Percentiles rank a stretch among this genome's conserved stretches.
phyloP scores from a whole-genome alignment of 148 eudicot genomes.

The Heliamphora exappendiculata region DNA sequence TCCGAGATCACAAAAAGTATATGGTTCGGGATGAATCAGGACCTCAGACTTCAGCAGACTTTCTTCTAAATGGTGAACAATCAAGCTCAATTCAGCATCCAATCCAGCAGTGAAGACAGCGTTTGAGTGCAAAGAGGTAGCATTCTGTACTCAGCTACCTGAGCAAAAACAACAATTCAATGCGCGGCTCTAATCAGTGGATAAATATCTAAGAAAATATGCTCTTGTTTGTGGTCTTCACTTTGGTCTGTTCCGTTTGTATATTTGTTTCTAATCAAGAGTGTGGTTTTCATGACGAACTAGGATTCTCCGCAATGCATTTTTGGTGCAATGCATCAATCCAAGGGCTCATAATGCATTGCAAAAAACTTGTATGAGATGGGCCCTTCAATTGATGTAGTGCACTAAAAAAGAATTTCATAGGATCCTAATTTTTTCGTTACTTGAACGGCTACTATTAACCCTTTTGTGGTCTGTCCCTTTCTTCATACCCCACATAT shows the following conservation, averaged over 20 bases:
- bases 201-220: neutral
- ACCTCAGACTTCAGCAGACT: conserved; percentile 36
- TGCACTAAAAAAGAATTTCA: no score
- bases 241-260: neutral
- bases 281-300: neutral
- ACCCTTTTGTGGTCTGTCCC: no score
- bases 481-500: no score
- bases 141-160: neutral
- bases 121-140: neutral
- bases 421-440: neutral
- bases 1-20: conserved; percentile 8
- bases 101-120: neutral
- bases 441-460: neutral
- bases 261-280: neutral
- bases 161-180: neutral
- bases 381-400: no score
- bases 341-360: no score
- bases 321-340: no score
- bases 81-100: conserved; percentile 2
- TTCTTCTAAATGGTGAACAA: conserved; percentile 24
- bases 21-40: conserved; percentile 18
- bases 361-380: no score
- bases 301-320: no score
- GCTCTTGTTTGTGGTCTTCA: neutral
- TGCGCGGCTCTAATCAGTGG: neutral